phyloP scores from a whole-genome alignment of 2,329 filamentous ascomycete species.

The Pleochaeta shiraiana region DNA sequence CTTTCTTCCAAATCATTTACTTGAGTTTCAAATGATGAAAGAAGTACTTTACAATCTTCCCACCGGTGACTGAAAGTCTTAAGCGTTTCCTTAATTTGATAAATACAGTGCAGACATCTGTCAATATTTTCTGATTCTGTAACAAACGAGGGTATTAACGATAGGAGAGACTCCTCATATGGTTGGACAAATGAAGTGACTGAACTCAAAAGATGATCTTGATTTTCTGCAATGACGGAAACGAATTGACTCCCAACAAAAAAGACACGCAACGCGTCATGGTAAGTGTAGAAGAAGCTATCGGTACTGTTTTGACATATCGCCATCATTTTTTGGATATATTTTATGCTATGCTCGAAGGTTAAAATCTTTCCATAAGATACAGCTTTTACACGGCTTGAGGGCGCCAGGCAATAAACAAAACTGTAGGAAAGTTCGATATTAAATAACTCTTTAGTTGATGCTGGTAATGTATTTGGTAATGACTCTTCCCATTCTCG shows the following conservation, averaged over 20 bases:
- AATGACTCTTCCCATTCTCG: slow-evolving; percentile 63
- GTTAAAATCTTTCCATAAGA: slow-evolving; percentile 61
- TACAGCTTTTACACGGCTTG: slow-evolving; percentile 47
- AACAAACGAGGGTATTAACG: slow-evolving; percentile 26
- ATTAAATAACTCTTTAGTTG: slow-evolving; percentile 58
- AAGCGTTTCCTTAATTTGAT: slow-evolving; percentile 30
- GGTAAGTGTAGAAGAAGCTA: slow-evolving; percentile 57
- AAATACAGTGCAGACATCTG: slow-evolving; percentile 32
- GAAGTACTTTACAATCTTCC: slow-evolving; percentile 32
- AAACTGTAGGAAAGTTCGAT: slow-evolving; percentile 82
- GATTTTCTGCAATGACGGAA: slow-evolving; percentile 34
- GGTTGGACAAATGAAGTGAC: slow-evolving; percentile 11
- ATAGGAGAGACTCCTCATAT: slow-evolving; percentile 24
- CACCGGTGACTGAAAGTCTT: slow-evolving; percentile 35
- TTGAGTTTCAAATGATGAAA: slow-evolving; percentile 27
- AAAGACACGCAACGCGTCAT: slow-evolving; percentile 69
- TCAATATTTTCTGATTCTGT: slow-evolving; percentile 28
- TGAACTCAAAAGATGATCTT: slow-evolving; percentile 31
- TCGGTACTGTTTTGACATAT: slow-evolving; percentile 37
- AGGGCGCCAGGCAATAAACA: slow-evolving; percentile 72
- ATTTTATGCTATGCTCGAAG: slow-evolving; percentile 72
- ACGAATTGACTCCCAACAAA: slow-evolving; percentile 46
- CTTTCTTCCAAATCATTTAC: slow-evolving; percentile 14
- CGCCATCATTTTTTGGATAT: slow-evolving; percentile 50
- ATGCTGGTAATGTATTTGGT: slow-evolving; percentile 38